Evolutionary conservation across 257 asterid genomes (phyloP).

Genomic region (Echites panduratus): DNA sequence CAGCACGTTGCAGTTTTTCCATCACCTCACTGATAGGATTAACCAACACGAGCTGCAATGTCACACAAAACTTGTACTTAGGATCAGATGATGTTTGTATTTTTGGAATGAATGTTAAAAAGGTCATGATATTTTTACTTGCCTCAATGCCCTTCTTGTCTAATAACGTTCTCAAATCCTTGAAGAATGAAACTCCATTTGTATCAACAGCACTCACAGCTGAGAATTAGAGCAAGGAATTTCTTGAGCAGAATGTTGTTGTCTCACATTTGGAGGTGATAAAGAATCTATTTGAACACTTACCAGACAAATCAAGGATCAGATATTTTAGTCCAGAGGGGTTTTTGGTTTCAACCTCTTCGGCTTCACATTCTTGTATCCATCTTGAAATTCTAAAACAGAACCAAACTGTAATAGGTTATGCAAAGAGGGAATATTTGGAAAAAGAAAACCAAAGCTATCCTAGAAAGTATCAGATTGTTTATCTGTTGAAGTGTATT

Average conservation of each 20-base stretch:
- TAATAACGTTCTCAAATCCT: conserved; percentile 54
- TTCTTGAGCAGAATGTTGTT: neutral
- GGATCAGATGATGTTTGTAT: neutral
- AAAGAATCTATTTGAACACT: conserved; percentile 14
- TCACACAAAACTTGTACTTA: neutral
- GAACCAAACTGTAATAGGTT: neutral
- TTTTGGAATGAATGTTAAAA: neutral
- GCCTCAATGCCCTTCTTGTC: conserved; percentile 68
- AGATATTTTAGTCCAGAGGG: conserved; percentile 42
- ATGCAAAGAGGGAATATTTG: neutral
- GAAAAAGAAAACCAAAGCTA: neutral
- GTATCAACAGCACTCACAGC: conserved; percentile 78
- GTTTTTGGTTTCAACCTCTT: conserved; percentile 30
- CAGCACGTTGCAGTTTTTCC: conserved; percentile 56
- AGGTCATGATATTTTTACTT: conserved; percentile 17
- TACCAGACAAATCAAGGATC: conserved; percentile 71
- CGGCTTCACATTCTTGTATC: conserved; percentile 56
- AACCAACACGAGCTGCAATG: conserved; percentile 64
- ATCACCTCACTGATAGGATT: conserved; percentile 82
- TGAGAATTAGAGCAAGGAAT: conserved; percentile 21
- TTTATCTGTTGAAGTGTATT: neutral
- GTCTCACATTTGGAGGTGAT: neutral
- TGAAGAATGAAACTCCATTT: conserved; percentile 69
- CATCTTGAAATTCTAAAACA: conserved; percentile 60
- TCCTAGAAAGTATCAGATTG: neutral